Conservation (phyloP, 176 grass and related monocot species). For the Carex littledalei region DNA sequence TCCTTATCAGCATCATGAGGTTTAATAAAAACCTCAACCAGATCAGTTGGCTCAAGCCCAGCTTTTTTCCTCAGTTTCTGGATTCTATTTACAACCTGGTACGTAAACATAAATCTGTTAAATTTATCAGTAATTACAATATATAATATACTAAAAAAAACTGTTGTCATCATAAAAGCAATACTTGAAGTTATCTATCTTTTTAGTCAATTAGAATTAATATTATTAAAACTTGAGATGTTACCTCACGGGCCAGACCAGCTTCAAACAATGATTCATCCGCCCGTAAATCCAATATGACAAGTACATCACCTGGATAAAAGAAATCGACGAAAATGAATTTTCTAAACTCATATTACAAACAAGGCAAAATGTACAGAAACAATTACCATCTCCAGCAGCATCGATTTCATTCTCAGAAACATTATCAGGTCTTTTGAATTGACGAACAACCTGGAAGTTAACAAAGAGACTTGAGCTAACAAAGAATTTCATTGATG, state of each 20-base stretch:
- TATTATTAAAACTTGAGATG: not conserved
- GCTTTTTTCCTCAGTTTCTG: slow-evolving; percentile 93
- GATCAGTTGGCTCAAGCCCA: slow-evolving; percentile 78
- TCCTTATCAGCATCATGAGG: slow-evolving; percentile 30
- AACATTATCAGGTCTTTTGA: slow-evolving; percentile 71
- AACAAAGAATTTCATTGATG: slow-evolving; percentile 7
- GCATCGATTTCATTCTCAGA: slow-evolving; percentile 91
- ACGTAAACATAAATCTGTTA: not conserved
- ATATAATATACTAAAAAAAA: slow-evolving; percentile 5
- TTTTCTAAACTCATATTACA: not conserved
- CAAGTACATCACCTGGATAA: slow-evolving; percentile 79
- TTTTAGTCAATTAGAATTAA: not conserved
- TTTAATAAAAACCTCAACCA: slow-evolving; percentile 87
- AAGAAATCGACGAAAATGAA: slow-evolving; percentile 27
- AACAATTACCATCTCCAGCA: slow-evolving; percentile 74
- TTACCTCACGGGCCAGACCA: slow-evolving; percentile 95
- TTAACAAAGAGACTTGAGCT: slow-evolving; percentile 15
- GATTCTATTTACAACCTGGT: slow-evolving; percentile 93
- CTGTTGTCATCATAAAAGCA: not conserved
- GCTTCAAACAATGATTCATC: slow-evolving; percentile 95
- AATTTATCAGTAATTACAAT: not conserved
- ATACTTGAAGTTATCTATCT: no score
- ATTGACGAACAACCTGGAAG: slow-evolving; percentile 64
- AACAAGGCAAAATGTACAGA: not conserved
- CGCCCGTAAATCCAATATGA: slow-evolving; percentile 76